These are phyloP conservation scores for Talaromyces nanjingensis DNA, from an alignment of 495 filamentous ascomycete species.

Conservation along the genomic window DNA sequence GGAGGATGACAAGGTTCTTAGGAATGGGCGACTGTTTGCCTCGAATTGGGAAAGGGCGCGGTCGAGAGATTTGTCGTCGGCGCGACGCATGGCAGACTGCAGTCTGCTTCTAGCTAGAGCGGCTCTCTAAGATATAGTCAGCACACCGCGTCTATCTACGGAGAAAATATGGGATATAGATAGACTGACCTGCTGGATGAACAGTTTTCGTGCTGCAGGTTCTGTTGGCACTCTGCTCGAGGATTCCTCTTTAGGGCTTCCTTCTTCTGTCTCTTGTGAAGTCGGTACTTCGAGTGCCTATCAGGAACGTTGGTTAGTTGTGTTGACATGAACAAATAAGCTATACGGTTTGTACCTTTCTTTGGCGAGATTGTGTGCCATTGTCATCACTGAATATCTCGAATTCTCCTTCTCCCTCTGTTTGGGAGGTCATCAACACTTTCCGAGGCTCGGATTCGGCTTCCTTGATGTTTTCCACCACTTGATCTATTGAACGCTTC, in stretches of 20 bases:
- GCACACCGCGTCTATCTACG: not conserved
- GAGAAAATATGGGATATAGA: not conserved
- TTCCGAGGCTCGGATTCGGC: slow-evolving; percentile 5
- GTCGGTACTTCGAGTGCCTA: not conserved
- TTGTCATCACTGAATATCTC: slow-evolving; percentile 5
- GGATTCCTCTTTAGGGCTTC: not conserved
- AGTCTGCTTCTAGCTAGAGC: slow-evolving; percentile 34
- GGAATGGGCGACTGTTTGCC: slow-evolving; percentile 36
- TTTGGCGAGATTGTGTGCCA: not conserved
- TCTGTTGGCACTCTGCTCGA: slow-evolving; percentile 25
- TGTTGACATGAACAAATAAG: not conserved
- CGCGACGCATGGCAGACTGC: slow-evolving; percentile 39
- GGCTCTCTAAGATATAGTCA: slow-evolving; percentile 31
- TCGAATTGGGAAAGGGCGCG: slow-evolving; percentile 39
- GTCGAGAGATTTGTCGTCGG: slow-evolving; percentile 35
- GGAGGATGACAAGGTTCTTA: slow-evolving; percentile 18
- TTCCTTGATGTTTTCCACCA: slow-evolving; percentile 18
- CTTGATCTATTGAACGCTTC: slow-evolving; percentile 36
- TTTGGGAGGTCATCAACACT: slow-evolving; percentile 4
- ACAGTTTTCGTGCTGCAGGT: slow-evolving; percentile 31
- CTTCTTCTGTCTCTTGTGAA: not conserved
- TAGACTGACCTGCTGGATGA: slow-evolving; percentile 36
- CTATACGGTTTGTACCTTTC: not conserved
- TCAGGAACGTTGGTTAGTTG: not conserved
- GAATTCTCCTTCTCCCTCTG: not conserved